Base-by-base conservation (phyloP, 495 filamentous ascomycete genomes). In the Elaphomyces granulatus region DNA sequence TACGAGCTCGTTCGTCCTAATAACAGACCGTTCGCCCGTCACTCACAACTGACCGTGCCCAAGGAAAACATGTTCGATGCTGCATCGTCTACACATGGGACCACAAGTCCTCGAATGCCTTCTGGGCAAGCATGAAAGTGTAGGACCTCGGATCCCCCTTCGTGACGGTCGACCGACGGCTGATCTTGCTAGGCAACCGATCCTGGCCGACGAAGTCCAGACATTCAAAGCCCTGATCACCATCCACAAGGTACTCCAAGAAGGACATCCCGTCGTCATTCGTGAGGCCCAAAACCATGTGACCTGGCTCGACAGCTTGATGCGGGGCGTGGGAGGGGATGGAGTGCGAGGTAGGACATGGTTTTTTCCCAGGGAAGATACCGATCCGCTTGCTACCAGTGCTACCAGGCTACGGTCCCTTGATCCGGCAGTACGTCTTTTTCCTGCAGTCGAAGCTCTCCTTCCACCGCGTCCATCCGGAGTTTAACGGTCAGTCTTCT, bases 41-140 rank as follows among this genome's bases (percentile, higher is more conserved):
- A 15, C n/a, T n/a, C n/a, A 12, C 23, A 12, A 28, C 23, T 28
- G 23, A 28, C 23, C 23, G 23, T 12, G n/a, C 23, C 30, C 20
- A 45, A 80, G 77, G 79, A 47, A 98, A 98, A 63, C 90, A 98
- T 86, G 90, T 98, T 44, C 81, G 90, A 43, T 86, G 81, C 53
- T 93, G 85, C 56, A 98, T 98, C 57, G 87, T 98, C 32, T 96
- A 98, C 58, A 96, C 90, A 41, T 98, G 90, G 90, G 90, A 98
- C 66, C 87, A 96, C 69, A 95, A 95, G 66, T 92, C 83, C 45
- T 94, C 88, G 32, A 70, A 77, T 49, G 85, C 86, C 51, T 98
- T 98, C 65, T 98, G 90, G 90, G 77, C 83, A 35, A 87, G 85
- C 55, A 92, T 98, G 79, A 98, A 98, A 77, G 90, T 98, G 80